These are phyloP conservation scores for Zygnema circumcarinatum DNA, from an alignment of 139 green algal species.

Conservation along the genomic window DNA sequence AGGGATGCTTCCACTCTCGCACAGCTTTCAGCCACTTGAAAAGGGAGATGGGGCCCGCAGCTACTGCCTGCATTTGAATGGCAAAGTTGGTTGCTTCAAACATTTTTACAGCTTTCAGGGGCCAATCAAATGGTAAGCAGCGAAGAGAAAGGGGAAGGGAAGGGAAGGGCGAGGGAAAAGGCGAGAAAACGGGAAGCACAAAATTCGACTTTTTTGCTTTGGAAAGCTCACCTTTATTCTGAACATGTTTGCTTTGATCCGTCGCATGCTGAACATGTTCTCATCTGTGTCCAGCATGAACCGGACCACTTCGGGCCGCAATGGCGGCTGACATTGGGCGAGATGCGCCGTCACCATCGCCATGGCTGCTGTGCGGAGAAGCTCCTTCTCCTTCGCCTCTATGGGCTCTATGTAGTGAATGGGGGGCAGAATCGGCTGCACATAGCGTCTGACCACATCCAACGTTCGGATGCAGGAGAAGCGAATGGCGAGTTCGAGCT, in stretches of 20 bases:
- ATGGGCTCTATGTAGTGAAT: constrained; percentile 37
- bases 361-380: constrained; percentile 2
- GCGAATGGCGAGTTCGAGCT: constrained; percentile 38
- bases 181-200: too few relatives aligned
- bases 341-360: background rate
- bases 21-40: constrained; percentile 22
- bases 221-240: constrained; percentile 21
- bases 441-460: background rate
- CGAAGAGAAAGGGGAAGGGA: background rate
- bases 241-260: constrained; percentile 22
- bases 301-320: constrained; percentile 4
- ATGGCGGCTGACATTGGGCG: constrained; percentile 1
- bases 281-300: constrained; percentile 38
- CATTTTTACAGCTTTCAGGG: too few relatives aligned
- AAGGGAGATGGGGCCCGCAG: too few relatives aligned
- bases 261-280: constrained; percentile 26
- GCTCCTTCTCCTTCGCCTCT: background rate
- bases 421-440: background rate
- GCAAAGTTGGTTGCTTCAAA: too few relatives aligned
- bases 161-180: too few relatives aligned
- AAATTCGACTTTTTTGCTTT: too few relatives aligned
- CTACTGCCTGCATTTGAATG: too few relatives aligned
- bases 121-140: too few relatives aligned
- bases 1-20: background rate
- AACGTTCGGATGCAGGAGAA: constrained; percentile 1